Conservation (phyloP, 306 rosid genomes). For the Parietaria judaica region DNA sequence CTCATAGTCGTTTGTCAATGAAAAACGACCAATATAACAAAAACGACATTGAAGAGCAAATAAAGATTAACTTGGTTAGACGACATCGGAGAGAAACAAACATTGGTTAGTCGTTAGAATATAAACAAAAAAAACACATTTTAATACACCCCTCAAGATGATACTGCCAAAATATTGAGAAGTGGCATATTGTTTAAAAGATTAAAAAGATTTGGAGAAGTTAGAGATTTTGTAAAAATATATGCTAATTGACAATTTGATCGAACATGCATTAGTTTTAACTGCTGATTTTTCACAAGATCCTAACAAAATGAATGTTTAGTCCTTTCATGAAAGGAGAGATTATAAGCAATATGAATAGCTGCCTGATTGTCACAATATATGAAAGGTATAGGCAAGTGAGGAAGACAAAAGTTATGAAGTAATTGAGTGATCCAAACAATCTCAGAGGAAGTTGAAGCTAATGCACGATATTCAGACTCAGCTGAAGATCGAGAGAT, state of each 20-base stretch:
- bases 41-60: too few relatives aligned
- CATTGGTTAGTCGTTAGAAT: too few relatives aligned
- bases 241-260: neutral
- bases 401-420: neutral
- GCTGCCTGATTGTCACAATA: neutral
- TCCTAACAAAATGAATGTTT: neutral
- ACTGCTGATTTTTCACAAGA: neutral
- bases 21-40: too few relatives aligned
- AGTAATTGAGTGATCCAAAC: neutral
- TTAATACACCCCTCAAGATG: too few relatives aligned
- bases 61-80: too few relatives aligned
- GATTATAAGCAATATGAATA: neutral
- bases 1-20: too few relatives aligned
- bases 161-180: too few relatives aligned
- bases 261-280: neutral
- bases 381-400: neutral
- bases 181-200: too few relatives aligned
- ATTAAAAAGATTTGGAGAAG: too few relatives aligned
- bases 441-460: neutral
- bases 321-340: neutral
- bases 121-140: too few relatives aligned
- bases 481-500: neutral
- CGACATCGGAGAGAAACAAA: too few relatives aligned
- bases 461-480: neutral
- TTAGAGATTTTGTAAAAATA: too few relatives aligned